These are phyloP conservation scores for Phytophthora sojae DNA, from an alignment of 352 stramenopile species.

Conservation along the genomic window DNA sequence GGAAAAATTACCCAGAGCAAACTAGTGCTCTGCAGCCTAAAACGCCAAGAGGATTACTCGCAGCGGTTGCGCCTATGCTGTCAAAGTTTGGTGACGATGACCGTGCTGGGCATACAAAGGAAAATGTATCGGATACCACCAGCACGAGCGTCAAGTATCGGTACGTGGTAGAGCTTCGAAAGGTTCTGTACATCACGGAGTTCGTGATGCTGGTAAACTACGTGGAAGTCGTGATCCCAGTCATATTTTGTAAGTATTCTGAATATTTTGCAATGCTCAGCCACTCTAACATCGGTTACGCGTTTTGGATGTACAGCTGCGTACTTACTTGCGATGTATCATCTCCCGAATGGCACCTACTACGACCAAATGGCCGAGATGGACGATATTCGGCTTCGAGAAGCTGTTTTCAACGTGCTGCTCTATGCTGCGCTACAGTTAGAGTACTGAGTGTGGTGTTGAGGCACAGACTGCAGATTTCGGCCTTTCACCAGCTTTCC, in stretches of 20 bases:
- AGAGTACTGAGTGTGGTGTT: conserved; percentile 28
- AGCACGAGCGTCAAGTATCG: neutral
- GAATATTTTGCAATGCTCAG: too few relatives aligned
- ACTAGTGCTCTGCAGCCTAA: neutral
- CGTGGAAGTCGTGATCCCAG: conserved; percentile 39
- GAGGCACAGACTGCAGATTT: conserved; percentile 29
- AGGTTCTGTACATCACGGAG: conserved; percentile 43
- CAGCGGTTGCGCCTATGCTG: neutral
- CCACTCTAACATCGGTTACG: too few relatives aligned
- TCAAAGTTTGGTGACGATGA: neutral
- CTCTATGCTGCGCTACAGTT: conserved; percentile 44
- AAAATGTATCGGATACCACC: neutral
- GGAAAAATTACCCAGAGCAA: neutral
- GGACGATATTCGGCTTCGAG: conserved; percentile 3
- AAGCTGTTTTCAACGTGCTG: conserved; percentile 27
- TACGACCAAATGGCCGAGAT: conserved; percentile 33
- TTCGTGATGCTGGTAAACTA: conserved; percentile 46
- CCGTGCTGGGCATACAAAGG: neutral
- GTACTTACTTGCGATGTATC: conserved; percentile 10
- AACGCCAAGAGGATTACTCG: neutral
- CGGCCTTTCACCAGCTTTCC: conserved; percentile 32
- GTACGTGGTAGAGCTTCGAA: conserved; percentile 24
- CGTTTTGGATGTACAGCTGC: too few relatives aligned
- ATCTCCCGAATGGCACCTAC: conserved; percentile 34
- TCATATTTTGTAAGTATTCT: conserved; percentile 38